Evolutionary conservation across 106 monocot species (phyloP).

Genomic region (Triglochin maritima): DNA sequence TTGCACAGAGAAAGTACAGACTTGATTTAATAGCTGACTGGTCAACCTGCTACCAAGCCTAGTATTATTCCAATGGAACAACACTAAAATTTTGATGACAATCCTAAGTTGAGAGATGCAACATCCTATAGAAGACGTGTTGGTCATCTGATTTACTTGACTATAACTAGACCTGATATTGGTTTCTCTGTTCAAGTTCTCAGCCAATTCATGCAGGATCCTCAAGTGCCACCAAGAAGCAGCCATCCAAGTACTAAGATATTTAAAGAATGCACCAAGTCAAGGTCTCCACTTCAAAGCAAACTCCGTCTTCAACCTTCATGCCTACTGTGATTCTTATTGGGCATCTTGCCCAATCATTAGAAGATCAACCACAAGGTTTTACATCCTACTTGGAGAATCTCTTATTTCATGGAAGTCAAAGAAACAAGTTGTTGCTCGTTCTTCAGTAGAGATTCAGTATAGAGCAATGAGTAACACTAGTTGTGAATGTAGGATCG

Average conservation of each 20-base stretch:
- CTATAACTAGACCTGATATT: not conserved
- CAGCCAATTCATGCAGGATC: constrained; percentile 1
- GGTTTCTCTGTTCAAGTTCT: not conserved
- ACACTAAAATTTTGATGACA: not conserved
- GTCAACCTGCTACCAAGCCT: not conserved
- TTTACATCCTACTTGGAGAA: not conserved
- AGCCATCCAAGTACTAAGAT: not conserved
- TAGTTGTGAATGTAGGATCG: too few species aligned
- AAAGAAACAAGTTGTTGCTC: too few species aligned
- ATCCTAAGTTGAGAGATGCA: not conserved
- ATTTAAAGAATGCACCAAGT: not conserved
- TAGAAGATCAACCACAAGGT: not conserved
- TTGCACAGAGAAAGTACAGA: not conserved
- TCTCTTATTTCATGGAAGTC: not conserved
- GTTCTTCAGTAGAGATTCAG: too few species aligned
- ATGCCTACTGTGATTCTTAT: not conserved
- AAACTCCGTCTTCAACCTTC: too few species aligned
- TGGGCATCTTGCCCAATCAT: not conserved
- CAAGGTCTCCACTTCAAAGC: not conserved
- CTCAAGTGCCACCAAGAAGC: not conserved
- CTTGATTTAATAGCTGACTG: not conserved
- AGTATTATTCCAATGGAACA: not conserved
- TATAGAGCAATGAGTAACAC: too few species aligned
- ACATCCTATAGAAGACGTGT: not conserved
- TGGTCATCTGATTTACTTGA: constrained; percentile 1